Evolutionary conservation across 306 rosid species (phyloP), one percentile per base, ranked within the genome.

Genomic region (Corylus avellana): DNA sequence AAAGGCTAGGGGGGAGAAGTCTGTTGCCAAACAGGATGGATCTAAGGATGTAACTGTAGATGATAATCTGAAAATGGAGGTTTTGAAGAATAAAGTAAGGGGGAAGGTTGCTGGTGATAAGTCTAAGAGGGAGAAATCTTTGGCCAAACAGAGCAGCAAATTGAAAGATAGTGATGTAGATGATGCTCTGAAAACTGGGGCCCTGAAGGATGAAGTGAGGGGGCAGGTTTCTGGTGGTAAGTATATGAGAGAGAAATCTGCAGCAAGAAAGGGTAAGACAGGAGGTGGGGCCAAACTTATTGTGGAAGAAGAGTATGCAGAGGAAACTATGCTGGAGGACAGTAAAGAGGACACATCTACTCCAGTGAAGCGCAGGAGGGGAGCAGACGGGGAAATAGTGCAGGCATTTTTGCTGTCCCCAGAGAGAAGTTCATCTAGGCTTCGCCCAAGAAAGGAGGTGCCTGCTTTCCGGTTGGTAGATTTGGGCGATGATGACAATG

Each of bases 401-500:
- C 27, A 3, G 72, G 72, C 51, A 9, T 67, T 67, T 67, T 67
- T 48, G 27, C 39, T n/a, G 0, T 67, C 72, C 50, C 51, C 49
- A 0, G 27, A 17, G 50, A 37, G n/a, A 67, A 42, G 27, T 39
- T 67, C 16, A 2, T 67, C 72, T 67, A 67, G 72, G 72, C 72
- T 67, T 4, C 72, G 72, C 27, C 50, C 72, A 67, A 67, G 72
- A 16, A 67, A 67, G 72, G 72, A 67, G 27, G 50, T 39, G 51
- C 72, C 51, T 17, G 72, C 72, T 67, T 67, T 67, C 25, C 72
- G 72, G 49, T 37, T 67, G 51, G 51, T 67, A 39, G 72, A 67
- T 67, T 67, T 67, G 72, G 50, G 16, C 13, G 72, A 67, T 8
- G 50, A 39, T 17, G 72, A 67, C 42, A 67, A 67, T 39, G 72